These are phyloP conservation scores for Hyaloperonospora brassicae DNA, from an alignment of 352 stramenopile species.

Conservation along the genomic window DNA sequence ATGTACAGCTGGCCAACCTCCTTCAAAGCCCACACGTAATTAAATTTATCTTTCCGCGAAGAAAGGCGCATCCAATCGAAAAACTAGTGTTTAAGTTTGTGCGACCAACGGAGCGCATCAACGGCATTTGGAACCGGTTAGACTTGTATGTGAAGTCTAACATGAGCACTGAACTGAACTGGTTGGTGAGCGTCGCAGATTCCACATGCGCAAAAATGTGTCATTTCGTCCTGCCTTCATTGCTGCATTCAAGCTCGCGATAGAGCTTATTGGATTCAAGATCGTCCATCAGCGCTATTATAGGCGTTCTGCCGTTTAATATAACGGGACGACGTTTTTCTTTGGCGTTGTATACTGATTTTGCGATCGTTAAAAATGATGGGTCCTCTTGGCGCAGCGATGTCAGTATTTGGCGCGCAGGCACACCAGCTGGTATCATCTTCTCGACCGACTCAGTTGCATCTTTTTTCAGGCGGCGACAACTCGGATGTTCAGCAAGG, in stretches of 20 bases:
- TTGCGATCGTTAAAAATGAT: not conserved
- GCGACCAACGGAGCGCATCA: not conserved
- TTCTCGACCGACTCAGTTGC: not conserved
- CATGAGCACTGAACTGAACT: not conserved
- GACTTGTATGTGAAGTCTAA: not conserved
- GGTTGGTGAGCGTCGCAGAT: not conserved
- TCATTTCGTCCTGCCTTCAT: not conserved
- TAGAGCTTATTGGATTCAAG: not conserved
- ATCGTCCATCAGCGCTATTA: not conserved
- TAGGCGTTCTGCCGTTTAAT: not conserved
- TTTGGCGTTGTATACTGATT: not conserved
- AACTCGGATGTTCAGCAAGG: not conserved
- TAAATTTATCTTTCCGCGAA: not conserved
- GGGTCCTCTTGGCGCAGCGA: not conserved
- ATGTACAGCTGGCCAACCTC: not conserved
- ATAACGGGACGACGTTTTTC: not conserved
- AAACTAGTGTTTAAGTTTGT: not conserved
- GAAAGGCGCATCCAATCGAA: not conserved
- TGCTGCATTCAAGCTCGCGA: not conserved
- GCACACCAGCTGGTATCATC: not conserved
- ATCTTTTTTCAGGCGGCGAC: not conserved
- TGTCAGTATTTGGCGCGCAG: not conserved
- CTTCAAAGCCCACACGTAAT: constrained; percentile 1
- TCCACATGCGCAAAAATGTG: not conserved
- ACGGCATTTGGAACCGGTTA: not conserved